Conservation (phyloP, 2,329 filamentous ascomycete species). For the Fusarium nematophilum region DNA sequence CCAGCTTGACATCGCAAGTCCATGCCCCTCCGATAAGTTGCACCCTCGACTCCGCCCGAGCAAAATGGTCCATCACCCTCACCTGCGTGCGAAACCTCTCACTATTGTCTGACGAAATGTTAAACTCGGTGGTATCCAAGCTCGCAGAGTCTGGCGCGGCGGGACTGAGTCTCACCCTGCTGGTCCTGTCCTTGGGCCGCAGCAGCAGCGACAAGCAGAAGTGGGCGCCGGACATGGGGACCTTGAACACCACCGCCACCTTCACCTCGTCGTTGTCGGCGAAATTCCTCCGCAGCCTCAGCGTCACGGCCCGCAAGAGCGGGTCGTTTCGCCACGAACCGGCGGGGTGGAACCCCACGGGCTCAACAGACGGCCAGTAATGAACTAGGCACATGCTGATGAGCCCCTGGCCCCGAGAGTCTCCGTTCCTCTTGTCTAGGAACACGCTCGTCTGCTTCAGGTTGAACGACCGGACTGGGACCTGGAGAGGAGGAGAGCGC, state of each 20-base stretch:
- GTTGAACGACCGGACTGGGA: not conserved
- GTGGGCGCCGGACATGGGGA: not conserved
- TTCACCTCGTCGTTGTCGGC: not conserved
- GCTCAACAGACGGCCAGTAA: slow-evolving; percentile 2
- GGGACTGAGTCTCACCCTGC: not conserved
- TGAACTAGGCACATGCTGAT: slow-evolving; percentile 17
- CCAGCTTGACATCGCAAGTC: not conserved
- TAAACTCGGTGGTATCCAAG: not conserved
- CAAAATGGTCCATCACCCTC: not conserved
- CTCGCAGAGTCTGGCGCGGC: too few relatives aligned
- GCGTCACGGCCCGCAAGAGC: slow-evolving; percentile 8
- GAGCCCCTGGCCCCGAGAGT: not conserved
- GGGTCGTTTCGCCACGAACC: slow-evolving; percentile 10
- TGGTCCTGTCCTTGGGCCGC: not conserved
- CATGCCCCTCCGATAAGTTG: not conserved
- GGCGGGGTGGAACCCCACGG: not conserved
- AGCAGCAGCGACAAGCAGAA: not conserved
- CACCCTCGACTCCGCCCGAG: not conserved
- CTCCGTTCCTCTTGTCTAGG: slow-evolving; percentile 13
- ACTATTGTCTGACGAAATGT: not conserved
- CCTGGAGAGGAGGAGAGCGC: not conserved
- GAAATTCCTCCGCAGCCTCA: not conserved
- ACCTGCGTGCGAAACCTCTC: not conserved
- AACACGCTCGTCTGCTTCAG: slow-evolving; percentile 14
- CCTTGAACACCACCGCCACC: not conserved